A percentile compares a stretch with the other conserved stretches of the same genome.
Evolutionary conservation across 768 basidiomycete species (phyloP).

Genomic region (Trametes villosa): DNA sequence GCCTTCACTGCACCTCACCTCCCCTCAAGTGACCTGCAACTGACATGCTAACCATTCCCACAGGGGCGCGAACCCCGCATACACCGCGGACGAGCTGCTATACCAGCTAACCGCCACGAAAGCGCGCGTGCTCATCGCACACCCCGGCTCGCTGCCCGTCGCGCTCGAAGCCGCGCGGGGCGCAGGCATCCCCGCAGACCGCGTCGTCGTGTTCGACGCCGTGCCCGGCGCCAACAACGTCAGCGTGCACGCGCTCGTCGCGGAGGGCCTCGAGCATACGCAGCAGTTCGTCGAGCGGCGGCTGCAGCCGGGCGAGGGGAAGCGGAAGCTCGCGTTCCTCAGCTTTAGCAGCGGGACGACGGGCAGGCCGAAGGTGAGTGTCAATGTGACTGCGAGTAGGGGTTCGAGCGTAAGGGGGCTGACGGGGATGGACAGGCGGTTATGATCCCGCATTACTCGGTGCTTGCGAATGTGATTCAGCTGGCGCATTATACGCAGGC

Average conservation of each 20-base stretch:
- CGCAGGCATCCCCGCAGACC: slow-evolving; percentile 27
- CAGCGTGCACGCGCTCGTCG: slow-evolving; percentile 53
- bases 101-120: slow-evolving; percentile 37
- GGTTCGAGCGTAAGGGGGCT: too few species aligned
- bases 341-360: slow-evolving; percentile 81
- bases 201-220: slow-evolving; percentile 31
- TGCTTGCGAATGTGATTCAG: slow-evolving; percentile 40
- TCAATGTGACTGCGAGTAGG: too few species aligned
- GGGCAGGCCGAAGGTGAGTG: slow-evolving; percentile 68
- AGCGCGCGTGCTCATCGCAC: slow-evolving; percentile 31
- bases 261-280: slow-evolving; percentile 47
- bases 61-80: slow-evolving; percentile 35
- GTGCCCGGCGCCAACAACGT: slow-evolving; percentile 25
- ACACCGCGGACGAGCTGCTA: slow-evolving; percentile 36
- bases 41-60: too few species aligned
- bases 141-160: slow-evolving; percentile 27
- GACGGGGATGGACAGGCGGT: slow-evolving; percentile 46
- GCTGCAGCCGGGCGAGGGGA: slow-evolving; percentile 62
- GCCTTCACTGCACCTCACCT: too few species aligned
- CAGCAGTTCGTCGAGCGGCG: slow-evolving; percentile 52
- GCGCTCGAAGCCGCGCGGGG: slow-evolving; percentile 30
- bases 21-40: too few species aligned
- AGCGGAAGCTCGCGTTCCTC: slow-evolving; percentile 70
- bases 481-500: slow-evolving; percentile 28
- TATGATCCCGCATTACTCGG: slow-evolving; percentile 44